Conservation (phyloP, 108 stramenopile species). For the Phaeodactylum tricornutum region DNA sequence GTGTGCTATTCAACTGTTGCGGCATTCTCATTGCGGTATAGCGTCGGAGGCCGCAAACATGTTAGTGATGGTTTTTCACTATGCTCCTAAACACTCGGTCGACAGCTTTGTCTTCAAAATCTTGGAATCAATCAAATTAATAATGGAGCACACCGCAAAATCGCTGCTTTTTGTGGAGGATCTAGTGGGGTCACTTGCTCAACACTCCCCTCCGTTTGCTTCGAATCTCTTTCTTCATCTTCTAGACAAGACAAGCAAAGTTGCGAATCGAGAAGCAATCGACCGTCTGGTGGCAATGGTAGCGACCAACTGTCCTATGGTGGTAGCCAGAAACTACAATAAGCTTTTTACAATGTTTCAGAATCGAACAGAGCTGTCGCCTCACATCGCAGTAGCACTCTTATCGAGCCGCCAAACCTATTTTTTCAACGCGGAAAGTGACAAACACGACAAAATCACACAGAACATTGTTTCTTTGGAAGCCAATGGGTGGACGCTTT, state of each 20-base stretch:
- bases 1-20: conserved; percentile 30
- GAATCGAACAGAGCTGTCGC: neutral
- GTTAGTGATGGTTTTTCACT: neutral
- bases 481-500: conserved; percentile 1
- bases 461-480: neutral
- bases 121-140: too few species aligned
- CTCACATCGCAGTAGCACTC: neutral
- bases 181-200: conserved; percentile 3
- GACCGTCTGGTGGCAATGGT: conserved; percentile 11
- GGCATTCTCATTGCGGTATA: conserved; percentile 19
- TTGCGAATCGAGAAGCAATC: conserved; percentile 1
- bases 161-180: too few species aligned
- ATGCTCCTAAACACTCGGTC: too few species aligned
- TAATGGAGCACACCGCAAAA: neutral
- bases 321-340: conserved; percentile 1
- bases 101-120: too few species aligned
- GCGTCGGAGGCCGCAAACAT: conserved; percentile 20
- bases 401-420: neutral
- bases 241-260: neutral
- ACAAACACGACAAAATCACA: neutral
- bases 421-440: neutral
- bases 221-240: conserved; percentile 9
- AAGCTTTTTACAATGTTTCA: neutral
- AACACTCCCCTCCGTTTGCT: conserved; percentile 14
- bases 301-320: conserved; percentile 18